Conservation (phyloP, 2,329 filamentous ascomycete species). For the Orbilia brochopaga region DNA sequence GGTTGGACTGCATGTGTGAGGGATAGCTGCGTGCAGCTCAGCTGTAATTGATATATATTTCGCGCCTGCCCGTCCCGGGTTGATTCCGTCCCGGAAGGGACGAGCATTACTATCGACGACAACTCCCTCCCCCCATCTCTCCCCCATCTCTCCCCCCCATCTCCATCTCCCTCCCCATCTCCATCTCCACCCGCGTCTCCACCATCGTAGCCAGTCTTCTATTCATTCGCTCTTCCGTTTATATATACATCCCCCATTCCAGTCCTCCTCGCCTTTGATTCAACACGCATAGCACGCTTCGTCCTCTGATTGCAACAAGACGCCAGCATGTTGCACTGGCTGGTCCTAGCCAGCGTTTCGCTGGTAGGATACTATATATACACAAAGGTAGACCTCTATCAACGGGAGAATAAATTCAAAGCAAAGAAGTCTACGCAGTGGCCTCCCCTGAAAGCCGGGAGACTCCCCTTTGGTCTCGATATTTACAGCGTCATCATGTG, state of each 20-base stretch:
- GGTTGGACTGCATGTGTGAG: background rate
- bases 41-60: too few species aligned
- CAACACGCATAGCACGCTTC: too few species aligned
- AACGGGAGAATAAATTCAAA: conserved; percentile 37
- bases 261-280: too few species aligned
- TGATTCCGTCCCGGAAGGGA: conserved; percentile 4
- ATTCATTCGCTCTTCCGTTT: too few species aligned
- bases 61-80: too few species aligned
- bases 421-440: conserved; percentile 25
- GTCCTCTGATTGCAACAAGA: background rate
- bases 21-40: too few species aligned
- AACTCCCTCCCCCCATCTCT: conserved; percentile 1
- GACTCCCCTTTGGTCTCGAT: conserved; percentile 34
- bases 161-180: too few species aligned
- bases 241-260: too few species aligned
- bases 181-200: too few species aligned
- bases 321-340: conserved; percentile 37
- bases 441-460: conserved; percentile 13
- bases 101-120: background rate
- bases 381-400: conserved; percentile 24
- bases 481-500: conserved; percentile 39
- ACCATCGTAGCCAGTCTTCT: too few species aligned
- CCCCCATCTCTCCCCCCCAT: too few species aligned
- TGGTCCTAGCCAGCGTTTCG: conserved; percentile 31
- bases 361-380: conserved; percentile 36